Evolutionary conservation across 2,329 filamentous ascomycete genomes (phyloP).

Genomic region (Nemania serpens): DNA sequence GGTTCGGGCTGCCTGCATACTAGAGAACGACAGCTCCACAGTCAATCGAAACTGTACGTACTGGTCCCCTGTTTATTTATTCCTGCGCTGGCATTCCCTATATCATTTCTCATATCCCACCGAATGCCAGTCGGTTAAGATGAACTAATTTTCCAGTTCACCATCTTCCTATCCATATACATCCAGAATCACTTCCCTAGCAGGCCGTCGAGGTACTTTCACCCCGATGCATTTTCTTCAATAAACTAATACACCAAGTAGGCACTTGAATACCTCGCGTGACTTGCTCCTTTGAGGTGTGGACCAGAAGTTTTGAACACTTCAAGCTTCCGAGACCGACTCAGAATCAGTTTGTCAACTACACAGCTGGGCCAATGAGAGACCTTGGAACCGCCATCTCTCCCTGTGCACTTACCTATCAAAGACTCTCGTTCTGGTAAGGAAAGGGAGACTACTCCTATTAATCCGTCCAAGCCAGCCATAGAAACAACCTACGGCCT

Average conservation of each 20-base stretch:
- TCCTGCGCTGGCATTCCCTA: constrained; percentile 24
- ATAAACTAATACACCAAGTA: constrained; percentile 19
- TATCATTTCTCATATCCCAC: constrained; percentile 28
- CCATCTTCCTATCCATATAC: not conserved
- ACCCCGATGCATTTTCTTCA: constrained; percentile 5
- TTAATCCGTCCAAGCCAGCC: constrained; percentile 38
- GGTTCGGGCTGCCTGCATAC: constrained; percentile 52
- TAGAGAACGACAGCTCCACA: constrained; percentile 45
- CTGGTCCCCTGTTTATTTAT: not conserved
- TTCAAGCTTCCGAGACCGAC: constrained; percentile 43
- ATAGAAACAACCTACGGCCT: constrained; percentile 32
- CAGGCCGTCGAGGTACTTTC: not conserved
- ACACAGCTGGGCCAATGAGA: constrained; percentile 38
- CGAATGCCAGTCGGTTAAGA: not conserved
- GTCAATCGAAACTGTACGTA: constrained; percentile 28
- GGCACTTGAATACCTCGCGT: constrained; percentile 11
- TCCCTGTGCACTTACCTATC: constrained; percentile 37
- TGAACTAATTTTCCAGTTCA: not conserved
- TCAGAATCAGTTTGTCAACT: constrained; percentile 44
- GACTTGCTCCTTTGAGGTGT: constrained; percentile 26
- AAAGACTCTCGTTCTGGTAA: constrained; percentile 38
- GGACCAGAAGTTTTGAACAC: constrained; percentile 38
- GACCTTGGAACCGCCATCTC: constrained; percentile 28
- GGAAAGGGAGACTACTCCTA: constrained; percentile 39
- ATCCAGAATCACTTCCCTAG: not conserved